Evolutionary conservation across 257 asterid genomes (phyloP), one percentile per base, ranked within the genome.

Genomic region (Prunella vulgaris): DNA sequence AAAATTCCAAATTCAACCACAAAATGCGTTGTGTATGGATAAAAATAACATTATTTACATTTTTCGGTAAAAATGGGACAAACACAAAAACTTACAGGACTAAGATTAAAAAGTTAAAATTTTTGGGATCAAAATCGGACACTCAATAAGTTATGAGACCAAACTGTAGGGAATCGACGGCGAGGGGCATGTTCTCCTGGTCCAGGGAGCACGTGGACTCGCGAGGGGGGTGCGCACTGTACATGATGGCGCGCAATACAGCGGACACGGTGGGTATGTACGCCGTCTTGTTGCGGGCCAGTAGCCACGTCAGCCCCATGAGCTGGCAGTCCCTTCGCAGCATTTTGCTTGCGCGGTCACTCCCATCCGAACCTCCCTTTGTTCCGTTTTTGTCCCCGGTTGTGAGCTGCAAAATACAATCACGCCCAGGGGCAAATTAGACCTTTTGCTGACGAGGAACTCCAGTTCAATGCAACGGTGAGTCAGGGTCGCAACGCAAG

Each of bases 121-220:
- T n/a, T n/a, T n/a, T n/a, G n/a, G n/a, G n/a, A n/a, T n/a, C n/a
- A n/a, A n/a, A n/a, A n/a, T n/a, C n/a, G n/a, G n/a, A n/a, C n/a
- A n/a, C n/a, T n/a, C n/a, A n/a, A n/a, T n/a, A n/a, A n/a, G n/a
- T n/a, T n/a, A n/a, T n/a, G n/a, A n/a, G n/a, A n/a, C n/a, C 92
- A 68, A 94, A 82, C 89, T 89, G 97, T n/a, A 87, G 84, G 0
- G 99, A 91, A 74, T 94, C 91, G 9, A 94, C 99, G 74, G 99
- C 99, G 73, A 94, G 79, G 48, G 99, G 99, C 99, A 94, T 94
- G 88, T 94, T 94, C 85, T 94, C 99, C 77, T 94, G 97, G 83
- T 91, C 99, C 15, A 96, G 99, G 73, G 96, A 88, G 84, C 99
- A 94, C 37, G 92, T 94, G 46, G 86, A 80, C 78, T 86, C 87